Evolutionary conservation across 140 eudicot genomes (phyloP), one percentile per base, ranked within the genome.

Genomic region (Oenanthe javanica): DNA sequence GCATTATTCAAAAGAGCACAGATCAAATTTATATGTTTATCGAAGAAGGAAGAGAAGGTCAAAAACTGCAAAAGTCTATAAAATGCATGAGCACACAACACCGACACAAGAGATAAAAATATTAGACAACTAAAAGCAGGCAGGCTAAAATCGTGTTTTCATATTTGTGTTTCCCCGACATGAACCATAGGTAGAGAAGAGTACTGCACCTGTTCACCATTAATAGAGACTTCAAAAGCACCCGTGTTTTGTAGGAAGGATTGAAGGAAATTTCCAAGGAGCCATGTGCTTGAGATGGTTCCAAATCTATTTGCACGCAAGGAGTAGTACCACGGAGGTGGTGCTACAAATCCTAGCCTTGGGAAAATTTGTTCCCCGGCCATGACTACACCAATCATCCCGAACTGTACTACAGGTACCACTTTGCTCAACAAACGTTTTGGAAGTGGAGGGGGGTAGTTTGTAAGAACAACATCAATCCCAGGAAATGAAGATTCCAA

Each of bases 391-490:
- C 96, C 95, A 23, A 95, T 87, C 55, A 91, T 86, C 27, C 99
- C 99, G 82, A 95, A 88, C 76, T 95, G 99, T 50, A 83, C 80
- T n/a, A 93, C 85, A 1, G 98, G 97, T 23, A 95, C 97, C 64
- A 93, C 79, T 86, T 95, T 95, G 78, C 91, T 85, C 80, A 95
- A 87, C 83, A 91, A 27, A 47, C 99, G 97, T 80, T 95, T 95
- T 57, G 98, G 99, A 36, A 93, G 92, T 47, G 99, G 91, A 80
- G 99, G 97, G n/a, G 99, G 99, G 83, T 95, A 93, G 83, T 95
- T 95, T 25, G 91, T 96, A 40, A 95, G 89, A 80, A 86, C 86
- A 27, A 95, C 93, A 84, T 89, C 81, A 72, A 93, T 81, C 64
- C 99, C 99, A 25, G 99, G 99, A 84, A 84, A 92, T 64, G 87